Conservation (phyloP, 345 rosid species). For the Salix caprea region DNA sequence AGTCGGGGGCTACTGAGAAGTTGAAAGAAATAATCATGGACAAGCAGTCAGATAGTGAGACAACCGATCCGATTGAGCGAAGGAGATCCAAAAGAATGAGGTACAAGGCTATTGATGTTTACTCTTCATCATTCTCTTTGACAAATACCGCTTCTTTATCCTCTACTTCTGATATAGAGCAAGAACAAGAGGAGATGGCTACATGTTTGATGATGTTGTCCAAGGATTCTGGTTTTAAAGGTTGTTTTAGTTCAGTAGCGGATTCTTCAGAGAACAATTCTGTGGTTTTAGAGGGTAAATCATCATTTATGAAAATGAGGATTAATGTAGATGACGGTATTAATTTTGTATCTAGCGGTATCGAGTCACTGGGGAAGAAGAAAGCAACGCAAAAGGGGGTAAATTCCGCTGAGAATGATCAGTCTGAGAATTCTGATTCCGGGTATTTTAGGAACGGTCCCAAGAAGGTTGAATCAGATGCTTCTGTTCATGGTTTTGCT, state of each 20-base stretch:
- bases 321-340: slow-evolving; percentile 32
- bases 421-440: slow-evolving; percentile 63
- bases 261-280: slow-evolving; percentile 72
- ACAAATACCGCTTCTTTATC: slow-evolving; percentile 37
- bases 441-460: slow-evolving; percentile 67
- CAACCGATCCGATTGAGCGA: slow-evolving; percentile 50
- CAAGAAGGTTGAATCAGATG: slow-evolving; percentile 51
- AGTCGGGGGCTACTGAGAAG: slow-evolving; percentile 26
- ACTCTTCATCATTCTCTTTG: slow-evolving; percentile 34
- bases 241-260: slow-evolving; percentile 45
- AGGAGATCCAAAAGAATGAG: slow-evolving; percentile 64
- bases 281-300: slow-evolving; percentile 59
- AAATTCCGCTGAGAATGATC: slow-evolving; percentile 30
- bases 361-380: slow-evolving; percentile 31
- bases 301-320: slow-evolving; percentile 47
- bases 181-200: slow-evolving; percentile 75
- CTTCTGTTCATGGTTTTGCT: slow-evolving; percentile 44
- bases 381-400: slow-evolving; percentile 25
- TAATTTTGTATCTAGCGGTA: slow-evolving; percentile 26
- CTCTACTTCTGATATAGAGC: slow-evolving; percentile 61
- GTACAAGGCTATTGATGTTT: slow-evolving; percentile 31
- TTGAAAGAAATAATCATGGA: slow-evolving; percentile 40
- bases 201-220: slow-evolving; percentile 82
- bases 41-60: slow-evolving; percentile 67
- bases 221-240: slow-evolving; percentile 57